Conservation (phyloP, 768 basidiomycete species). For the Serendipita sp. region DNA sequence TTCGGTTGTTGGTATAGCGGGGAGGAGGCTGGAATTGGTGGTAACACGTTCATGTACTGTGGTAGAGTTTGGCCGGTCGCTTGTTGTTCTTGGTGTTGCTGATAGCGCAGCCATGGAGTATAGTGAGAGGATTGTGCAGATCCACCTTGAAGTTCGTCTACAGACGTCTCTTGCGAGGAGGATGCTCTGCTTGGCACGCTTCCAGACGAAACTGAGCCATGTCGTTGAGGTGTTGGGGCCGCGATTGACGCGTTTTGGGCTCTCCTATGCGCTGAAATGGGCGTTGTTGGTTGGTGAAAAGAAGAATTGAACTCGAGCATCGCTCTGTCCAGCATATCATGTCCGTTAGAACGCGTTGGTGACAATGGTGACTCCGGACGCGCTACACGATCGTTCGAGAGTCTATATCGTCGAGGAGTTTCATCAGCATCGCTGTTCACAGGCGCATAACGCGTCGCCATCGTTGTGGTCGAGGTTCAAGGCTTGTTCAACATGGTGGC, state of each 20-base stretch:
- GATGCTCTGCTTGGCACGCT: background rate
- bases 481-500: background rate
- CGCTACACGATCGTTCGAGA: background rate
- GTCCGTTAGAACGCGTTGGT: background rate
- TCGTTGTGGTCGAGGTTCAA: background rate
- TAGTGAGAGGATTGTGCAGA: background rate
- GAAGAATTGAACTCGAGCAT: background rate
- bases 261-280: background rate
- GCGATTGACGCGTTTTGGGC: background rate
- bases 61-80: background rate
- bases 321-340: background rate
- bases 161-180: background rate
- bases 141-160: background rate
- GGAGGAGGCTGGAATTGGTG: background rate
- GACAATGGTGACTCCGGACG: background rate
- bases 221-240: background rate
- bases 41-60: background rate
- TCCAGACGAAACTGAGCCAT: background rate
- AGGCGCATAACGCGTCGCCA: background rate
- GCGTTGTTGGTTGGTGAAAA: background rate
- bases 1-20: background rate
- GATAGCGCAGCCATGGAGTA: background rate
- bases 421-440: background rate
- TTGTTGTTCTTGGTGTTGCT: background rate
- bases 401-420: background rate